Percentiles rank a stretch among this genome's conserved stretches.
Conservation (phyloP, 352 stramenopile species). For the Pythium volutum region DNA sequence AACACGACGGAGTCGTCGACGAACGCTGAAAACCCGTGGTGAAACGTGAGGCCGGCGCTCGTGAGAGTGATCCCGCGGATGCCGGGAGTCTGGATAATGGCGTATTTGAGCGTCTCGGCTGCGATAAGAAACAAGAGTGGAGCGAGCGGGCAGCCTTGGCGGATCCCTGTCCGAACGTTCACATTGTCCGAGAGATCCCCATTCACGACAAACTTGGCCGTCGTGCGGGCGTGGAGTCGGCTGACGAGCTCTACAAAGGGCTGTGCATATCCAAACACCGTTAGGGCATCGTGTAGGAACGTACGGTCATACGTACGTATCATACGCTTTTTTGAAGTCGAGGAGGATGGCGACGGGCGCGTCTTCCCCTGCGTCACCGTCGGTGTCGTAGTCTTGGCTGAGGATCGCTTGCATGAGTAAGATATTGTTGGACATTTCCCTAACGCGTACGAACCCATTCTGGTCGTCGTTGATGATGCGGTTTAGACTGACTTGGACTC, state of each 20-base stretch:
- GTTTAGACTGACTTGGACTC: slow-evolving; percentile 15
- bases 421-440: slow-evolving; percentile 10
- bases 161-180: slow-evolving; percentile 17
- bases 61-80: slow-evolving; percentile 4
- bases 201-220: slow-evolving; percentile 13
- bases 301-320: not conserved
- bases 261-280: too few species aligned
- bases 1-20: slow-evolving; percentile 26
- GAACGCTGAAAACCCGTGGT: slow-evolving; percentile 20
- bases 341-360: not conserved
- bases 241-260: not conserved
- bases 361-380: not conserved
- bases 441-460: slow-evolving; percentile 24
- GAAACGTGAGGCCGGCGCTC: not conserved
- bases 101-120: slow-evolving; percentile 18
- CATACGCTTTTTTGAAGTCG: slow-evolving; percentile 13
- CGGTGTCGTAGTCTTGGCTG: not conserved
- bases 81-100: slow-evolving; percentile 1
- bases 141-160: slow-evolving; percentile 27
- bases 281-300: not conserved
- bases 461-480: slow-evolving; percentile 28
- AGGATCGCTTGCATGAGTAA: slow-evolving; percentile 14
- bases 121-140: slow-evolving; percentile 28
- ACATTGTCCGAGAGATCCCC: slow-evolving; percentile 4
- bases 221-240: not conserved